These are phyloP conservation scores for Plasmopara halstedii DNA, from an alignment of 352 stramenopile species.

Conservation along the genomic window DNA sequence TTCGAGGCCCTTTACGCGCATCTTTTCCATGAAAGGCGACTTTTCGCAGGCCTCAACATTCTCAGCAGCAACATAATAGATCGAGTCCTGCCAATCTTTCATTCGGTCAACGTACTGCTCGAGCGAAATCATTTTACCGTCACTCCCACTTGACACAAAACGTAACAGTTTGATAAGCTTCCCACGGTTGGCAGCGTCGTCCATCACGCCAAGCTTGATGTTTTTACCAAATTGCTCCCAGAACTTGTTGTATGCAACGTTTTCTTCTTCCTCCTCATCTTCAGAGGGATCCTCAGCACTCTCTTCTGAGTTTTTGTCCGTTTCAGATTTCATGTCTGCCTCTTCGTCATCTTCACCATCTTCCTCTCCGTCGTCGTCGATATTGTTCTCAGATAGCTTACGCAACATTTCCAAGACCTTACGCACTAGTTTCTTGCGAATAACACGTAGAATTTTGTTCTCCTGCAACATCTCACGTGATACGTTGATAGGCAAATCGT, in stretches of 20 bases:
- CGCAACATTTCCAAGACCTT: conserved; percentile 98
- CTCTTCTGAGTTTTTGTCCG: conserved; percentile 68
- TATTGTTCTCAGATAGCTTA: conserved; percentile 89
- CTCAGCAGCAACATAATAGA: conserved; percentile 98
- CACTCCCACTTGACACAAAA: conserved; percentile 93
- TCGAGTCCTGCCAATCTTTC: conserved; percentile 98
- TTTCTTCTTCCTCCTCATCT: conserved; percentile 52
- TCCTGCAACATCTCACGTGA: conserved; percentile 99
- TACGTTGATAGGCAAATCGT: conserved; percentile 99
- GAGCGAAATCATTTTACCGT: conserved; percentile 90
- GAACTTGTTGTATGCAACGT: conserved; percentile 95
- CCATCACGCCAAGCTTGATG: conserved; percentile 99
- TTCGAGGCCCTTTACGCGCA: conserved; percentile 95
- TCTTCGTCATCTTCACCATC: conserved; percentile 49
- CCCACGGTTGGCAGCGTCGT: conserved; percentile 92
- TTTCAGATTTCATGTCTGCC: conserved; percentile 14
- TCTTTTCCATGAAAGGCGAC: conserved; percentile 96
- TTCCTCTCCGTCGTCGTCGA: conserved; percentile 65
- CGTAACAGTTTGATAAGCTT: conserved; percentile 96
- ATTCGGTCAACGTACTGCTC: conserved; percentile 96
- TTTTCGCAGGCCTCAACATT: conserved; percentile 89
- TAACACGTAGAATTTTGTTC: conserved; percentile 98
- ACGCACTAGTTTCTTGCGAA: conserved; percentile 99
- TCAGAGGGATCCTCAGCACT: too few relatives aligned
- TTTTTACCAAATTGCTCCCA: conserved; percentile 97